Conservation (phyloP, 2,329 filamentous ascomycete genomes). For the Hypoxylon sp. region DNA sequence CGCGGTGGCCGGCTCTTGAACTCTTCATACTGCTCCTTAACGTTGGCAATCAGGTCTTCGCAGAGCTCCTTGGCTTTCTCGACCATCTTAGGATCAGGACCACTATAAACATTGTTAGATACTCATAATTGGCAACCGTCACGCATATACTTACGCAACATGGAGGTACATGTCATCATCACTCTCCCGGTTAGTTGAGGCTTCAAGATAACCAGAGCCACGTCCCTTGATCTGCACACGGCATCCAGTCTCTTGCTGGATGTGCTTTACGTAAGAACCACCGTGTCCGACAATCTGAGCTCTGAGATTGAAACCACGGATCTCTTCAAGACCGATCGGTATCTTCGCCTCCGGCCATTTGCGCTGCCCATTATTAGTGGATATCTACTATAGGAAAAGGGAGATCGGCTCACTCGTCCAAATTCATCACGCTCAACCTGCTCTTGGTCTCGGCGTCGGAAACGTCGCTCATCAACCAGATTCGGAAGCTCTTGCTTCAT, state of each 20-base stretch:
- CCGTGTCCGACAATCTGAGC: slow-evolving; percentile 96
- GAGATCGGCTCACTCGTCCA: slow-evolving; percentile 78
- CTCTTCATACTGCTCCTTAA: slow-evolving; percentile 89
- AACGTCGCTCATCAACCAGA: slow-evolving; percentile 92
- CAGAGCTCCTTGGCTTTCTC: slow-evolving; percentile 90
- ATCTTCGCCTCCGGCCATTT: slow-evolving; percentile 99
- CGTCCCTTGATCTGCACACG: slow-evolving; percentile 98
- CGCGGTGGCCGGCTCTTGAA: slow-evolving; percentile 88
- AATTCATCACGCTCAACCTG: slow-evolving; percentile 90
- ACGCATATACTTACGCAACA: slow-evolving; percentile 78
- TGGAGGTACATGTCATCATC: slow-evolving; percentile 98
- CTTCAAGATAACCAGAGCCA: slow-evolving; percentile 94
- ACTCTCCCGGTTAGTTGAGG: slow-evolving; percentile 87
- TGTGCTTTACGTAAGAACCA: slow-evolving; percentile 97
- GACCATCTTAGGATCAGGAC: slow-evolving; percentile 89
- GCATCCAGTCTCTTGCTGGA: slow-evolving; percentile 94
- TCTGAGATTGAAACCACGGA: slow-evolving; percentile 94
- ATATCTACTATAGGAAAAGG: slow-evolving; percentile 5
- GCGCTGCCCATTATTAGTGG: slow-evolving; percentile 69
- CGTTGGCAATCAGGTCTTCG: slow-evolving; percentile 87
- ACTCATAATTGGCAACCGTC: background rate
- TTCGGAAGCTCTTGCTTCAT: slow-evolving; percentile 97
- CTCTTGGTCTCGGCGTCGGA: slow-evolving; percentile 86
- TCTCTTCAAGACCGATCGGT: slow-evolving; percentile 88
- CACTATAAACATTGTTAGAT: slow-evolving; percentile 68